phyloP scores from a whole-genome alignment of 1,284 basidiomycete species.

The Ceratorhiza oryzae-sativae region DNA sequence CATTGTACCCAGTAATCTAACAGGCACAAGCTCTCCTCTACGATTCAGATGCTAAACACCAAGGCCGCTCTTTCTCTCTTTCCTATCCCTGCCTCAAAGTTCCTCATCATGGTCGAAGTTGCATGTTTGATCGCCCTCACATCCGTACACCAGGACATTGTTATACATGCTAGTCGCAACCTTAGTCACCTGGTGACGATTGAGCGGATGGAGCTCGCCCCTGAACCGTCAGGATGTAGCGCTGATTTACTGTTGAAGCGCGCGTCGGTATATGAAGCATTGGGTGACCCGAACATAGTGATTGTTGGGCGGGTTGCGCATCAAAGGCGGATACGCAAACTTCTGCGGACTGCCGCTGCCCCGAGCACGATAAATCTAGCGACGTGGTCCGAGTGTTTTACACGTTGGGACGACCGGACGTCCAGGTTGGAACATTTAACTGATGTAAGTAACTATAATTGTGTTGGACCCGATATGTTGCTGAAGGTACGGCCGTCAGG shows the following conservation, averaged over 20 bases:
- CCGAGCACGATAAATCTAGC: constrained; percentile 72
- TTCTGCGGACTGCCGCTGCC: constrained; percentile 68
- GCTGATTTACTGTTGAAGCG: constrained; percentile 54
- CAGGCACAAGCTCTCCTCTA: constrained; percentile 18
- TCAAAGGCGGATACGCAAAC: constrained; percentile 79
- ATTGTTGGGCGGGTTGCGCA: constrained; percentile 75
- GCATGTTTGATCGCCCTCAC: constrained; percentile 73
- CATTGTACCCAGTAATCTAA: neutral
- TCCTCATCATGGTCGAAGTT: constrained; percentile 62
- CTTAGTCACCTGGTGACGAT: constrained; percentile 62
- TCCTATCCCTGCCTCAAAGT: constrained; percentile 19
- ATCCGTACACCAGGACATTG: constrained; percentile 69
- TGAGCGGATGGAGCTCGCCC: constrained; percentile 39
- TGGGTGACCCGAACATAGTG: constrained; percentile 74
- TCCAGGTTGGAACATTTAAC: constrained; percentile 37
- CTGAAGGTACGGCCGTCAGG: constrained; percentile 54
- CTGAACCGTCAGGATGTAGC: constrained; percentile 37
- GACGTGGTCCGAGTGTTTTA: constrained; percentile 84
- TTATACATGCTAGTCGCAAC: constrained; percentile 69
- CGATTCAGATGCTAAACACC: constrained; percentile 27
- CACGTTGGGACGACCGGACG: constrained; percentile 60
- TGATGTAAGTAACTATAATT: neutral
- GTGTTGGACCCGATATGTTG: neutral
- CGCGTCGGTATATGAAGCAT: constrained; percentile 74
- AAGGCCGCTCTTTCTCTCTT: constrained; percentile 15